Evolutionary conservation across 495 filamentous ascomycete species (phyloP).

Genomic region (Aspergillus olivimuriae): DNA sequence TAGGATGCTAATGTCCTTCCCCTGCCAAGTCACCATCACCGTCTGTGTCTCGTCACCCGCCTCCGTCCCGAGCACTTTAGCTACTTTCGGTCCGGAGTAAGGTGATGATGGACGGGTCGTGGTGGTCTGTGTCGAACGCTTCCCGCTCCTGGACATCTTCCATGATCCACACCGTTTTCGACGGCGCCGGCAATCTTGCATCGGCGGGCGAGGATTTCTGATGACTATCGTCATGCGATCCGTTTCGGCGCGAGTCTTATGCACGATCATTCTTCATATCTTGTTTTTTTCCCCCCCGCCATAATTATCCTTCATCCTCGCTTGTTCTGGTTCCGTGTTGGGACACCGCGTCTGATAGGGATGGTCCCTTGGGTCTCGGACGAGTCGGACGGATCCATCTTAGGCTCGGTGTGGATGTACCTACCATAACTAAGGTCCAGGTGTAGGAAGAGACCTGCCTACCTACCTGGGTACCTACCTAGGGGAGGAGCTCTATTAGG

Average conservation of each 20-base stretch:
- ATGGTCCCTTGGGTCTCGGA: no score
- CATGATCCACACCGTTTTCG: slow-evolving; percentile 20
- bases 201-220: slow-evolving; percentile 1
- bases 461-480: no score
- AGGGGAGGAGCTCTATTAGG: no score
- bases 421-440: no score
- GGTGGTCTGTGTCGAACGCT: slow-evolving; percentile 14
- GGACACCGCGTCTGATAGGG: no score
- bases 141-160: slow-evolving; percentile 15
- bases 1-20: not conserved
- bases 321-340: no score
- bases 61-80: no score
- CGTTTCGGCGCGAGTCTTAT: not conserved
- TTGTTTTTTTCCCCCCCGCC: not conserved
- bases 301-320: not conserved
- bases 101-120: slow-evolving; percentile 3
- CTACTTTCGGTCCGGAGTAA: no score
- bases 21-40: slow-evolving; percentile 14
- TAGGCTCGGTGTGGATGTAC: no score
- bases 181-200: slow-evolving; percentile 19
- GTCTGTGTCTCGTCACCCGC: not conserved
- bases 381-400: no score
- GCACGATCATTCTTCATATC: not conserved
- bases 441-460: no score
- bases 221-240: not conserved